Base-by-base conservation (phyloP, 768 basidiomycete genomes). In the Boletus rubropictus region DNA sequence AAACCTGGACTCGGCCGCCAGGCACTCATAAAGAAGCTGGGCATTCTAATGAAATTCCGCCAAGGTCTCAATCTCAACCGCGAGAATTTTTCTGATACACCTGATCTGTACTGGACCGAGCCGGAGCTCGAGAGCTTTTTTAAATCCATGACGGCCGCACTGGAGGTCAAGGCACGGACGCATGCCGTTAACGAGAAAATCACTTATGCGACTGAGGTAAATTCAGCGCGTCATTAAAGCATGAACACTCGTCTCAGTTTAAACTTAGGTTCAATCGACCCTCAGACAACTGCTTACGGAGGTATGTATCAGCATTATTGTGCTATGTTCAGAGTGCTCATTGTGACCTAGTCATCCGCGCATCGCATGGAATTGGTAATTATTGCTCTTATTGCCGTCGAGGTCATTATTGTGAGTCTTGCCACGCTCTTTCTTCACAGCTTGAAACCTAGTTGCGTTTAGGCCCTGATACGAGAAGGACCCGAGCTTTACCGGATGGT, bases 281-380 rank as follows among this genome's bases (percentile, higher is more conserved):
- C 73, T 98, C 34, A 76, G 93, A 40, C 91, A 95, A 51, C 71
- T 97, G 11, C 72, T 96, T 24, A 92, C 91, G 0, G 91, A 94
- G 75, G 91, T 66, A 50, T 24, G 51, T 5, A 20, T 45, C 21
- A 21, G 5, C 18, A 7, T 44, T 9, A 12, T 46, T 27, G 12
- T 31, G 9, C 10, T 25, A 1, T 15, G n/a, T 18, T 5, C 22
- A 29, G 31, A 7, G 17, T 35, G 15, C 42, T 51, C 18, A 48
- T 24, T 15, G 9, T 41, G 40, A 51, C 9, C n/a, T 57, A 95
- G 89, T 89, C 90, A 3, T 89, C 88, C 5, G 80, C 77, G 3
- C 90, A 96, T 59, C 82, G 87, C 2, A 93, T 98, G 87, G 95
- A 98, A 68, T 72, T 95, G 5, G 87, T 97, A 52, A 97, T 97